Evolutionary conservation across 1,284 basidiomycete genomes (phyloP), one percentile per base, ranked within the genome.

Genomic region (Vanrija pseudolonga): DNA sequence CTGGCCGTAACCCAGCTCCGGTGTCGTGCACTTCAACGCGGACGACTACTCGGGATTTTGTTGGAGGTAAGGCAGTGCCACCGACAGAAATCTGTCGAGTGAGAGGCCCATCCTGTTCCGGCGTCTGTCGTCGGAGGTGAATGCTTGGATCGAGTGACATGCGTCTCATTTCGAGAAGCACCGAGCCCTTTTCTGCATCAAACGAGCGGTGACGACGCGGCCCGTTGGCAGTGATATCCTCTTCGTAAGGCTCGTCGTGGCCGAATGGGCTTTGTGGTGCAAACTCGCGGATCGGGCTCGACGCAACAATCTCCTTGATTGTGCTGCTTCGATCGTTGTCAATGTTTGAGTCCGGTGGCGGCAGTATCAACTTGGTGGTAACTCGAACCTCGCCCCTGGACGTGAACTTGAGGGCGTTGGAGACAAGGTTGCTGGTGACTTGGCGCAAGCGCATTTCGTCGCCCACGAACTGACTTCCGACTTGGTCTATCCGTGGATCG

Each of bases 11-110:
- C 2, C 88, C 90, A 58, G 79, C 84, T 24, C 90, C 89, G 0
- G 89, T 91, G 72, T 90, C 89, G 9, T 81, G 80, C 5, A 92
- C 82, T 70, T 91, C 89, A 40, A 91, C 87, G 54, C 89, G 79
- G 15, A 91, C 86, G 37, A 90, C 68, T 36, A 64, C 74, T 46
- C 32, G 9, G 4, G 32, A 32, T 12, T 32, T 32, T 4, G 32
- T 32, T 9, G 32, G 32, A 32, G 32, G 32, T 32, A 32, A 12
- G 4, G 12, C 14, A 15, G 32, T 12, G 14, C 32, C 32, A 12
- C 32, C 32, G 5, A 9, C 12, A 14, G 32, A 32, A 5, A 32
- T 9, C 32, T 32, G 32, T 32, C 32, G 32, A 32, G 32, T 2
- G 14, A 32, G 32, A 9, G 32, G 9, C 14, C 11, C 12, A 12